Evolutionary conservation across 179 eudicot genomes (phyloP).

Genomic region (Carnegiea gigantea): DNA sequence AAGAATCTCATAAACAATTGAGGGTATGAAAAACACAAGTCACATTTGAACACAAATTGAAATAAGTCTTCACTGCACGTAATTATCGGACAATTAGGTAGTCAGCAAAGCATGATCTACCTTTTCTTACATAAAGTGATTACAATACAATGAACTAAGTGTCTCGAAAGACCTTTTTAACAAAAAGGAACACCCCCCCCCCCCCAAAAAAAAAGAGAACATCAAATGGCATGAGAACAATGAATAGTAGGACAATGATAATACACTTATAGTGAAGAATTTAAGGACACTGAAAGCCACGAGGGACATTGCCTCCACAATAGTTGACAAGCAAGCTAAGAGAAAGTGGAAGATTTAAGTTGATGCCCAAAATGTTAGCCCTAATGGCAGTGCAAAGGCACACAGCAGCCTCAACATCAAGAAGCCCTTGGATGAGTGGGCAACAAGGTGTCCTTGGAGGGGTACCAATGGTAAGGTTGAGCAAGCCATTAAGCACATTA

Average conservation of each 20-base stretch:
- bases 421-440: conserved; percentile 46
- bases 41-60: background rate
- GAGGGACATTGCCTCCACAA: conserved; percentile 45
- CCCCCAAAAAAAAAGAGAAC: background rate
- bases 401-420: conserved; percentile 51
- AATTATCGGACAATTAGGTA: background rate
- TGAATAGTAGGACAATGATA: background rate
- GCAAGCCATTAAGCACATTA: conserved; percentile 36
- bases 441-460: conserved; percentile 53
- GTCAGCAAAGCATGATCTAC: background rate
- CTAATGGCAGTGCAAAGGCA: conserved; percentile 61
- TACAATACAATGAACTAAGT: background rate
- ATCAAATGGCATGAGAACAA: background rate
- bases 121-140: background rate
- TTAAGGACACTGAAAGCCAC: conserved; percentile 24
- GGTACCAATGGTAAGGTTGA: conserved; percentile 31
- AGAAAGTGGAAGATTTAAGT: conserved; percentile 42
- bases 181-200: too few species aligned
- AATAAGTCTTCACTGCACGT: background rate
- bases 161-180: background rate
- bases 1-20: too few species aligned
- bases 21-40: background rate
- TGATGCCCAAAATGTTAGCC: conserved; percentile 43
- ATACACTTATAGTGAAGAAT: background rate
- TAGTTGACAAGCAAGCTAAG: conserved; percentile 48